Evolutionary conservation across 257 asterid genomes (phyloP).

Genomic region (Euphrasia confusa): DNA sequence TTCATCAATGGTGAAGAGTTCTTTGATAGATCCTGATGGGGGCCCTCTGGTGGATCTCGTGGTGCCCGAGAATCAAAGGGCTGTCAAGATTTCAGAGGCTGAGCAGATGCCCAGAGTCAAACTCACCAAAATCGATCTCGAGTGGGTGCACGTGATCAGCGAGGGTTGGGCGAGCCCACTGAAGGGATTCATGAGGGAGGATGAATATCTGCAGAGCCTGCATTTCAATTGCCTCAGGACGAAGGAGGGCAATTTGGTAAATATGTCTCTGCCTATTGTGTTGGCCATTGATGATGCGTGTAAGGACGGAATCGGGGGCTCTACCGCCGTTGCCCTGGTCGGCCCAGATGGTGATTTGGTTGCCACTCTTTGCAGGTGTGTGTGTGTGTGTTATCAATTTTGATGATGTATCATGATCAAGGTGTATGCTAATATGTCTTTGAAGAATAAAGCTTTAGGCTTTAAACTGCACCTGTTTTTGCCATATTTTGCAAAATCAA

Average conservation of each 20-base stretch:
- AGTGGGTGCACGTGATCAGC: slow-evolving; percentile 88
- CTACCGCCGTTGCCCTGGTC: slow-evolving; percentile 45
- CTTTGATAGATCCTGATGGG: slow-evolving; percentile 81
- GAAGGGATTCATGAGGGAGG: slow-evolving; percentile 78
- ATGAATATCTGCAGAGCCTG: slow-evolving; percentile 79
- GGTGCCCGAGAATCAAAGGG: slow-evolving; percentile 52
- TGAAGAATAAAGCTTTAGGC: background rate
- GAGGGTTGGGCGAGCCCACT: slow-evolving; percentile 94
- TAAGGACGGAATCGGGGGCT: slow-evolving; percentile 48
- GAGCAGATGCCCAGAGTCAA: slow-evolving; percentile 50
- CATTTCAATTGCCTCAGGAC: slow-evolving; percentile 70
- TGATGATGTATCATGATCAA: too few relatives aligned
- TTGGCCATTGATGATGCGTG: slow-evolving; percentile 61
- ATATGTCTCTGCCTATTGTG: slow-evolving; percentile 83
- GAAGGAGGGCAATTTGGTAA: slow-evolving; percentile 59
- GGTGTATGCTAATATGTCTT: background rate
- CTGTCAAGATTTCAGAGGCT: slow-evolving; percentile 41
- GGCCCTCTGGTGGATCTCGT: slow-evolving; percentile 73
- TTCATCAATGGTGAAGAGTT: slow-evolving; percentile 39
- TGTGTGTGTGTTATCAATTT: background rate
- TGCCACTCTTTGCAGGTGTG: slow-evolving; percentile 63
- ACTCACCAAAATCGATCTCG: slow-evolving; percentile 63
- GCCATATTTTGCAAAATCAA: background rate
- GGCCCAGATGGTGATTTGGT: slow-evolving; percentile 53
- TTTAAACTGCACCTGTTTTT: background rate